Evolutionary conservation across 345 rosid genomes (phyloP).

Genomic region (Bruguiera sexangula): DNA sequence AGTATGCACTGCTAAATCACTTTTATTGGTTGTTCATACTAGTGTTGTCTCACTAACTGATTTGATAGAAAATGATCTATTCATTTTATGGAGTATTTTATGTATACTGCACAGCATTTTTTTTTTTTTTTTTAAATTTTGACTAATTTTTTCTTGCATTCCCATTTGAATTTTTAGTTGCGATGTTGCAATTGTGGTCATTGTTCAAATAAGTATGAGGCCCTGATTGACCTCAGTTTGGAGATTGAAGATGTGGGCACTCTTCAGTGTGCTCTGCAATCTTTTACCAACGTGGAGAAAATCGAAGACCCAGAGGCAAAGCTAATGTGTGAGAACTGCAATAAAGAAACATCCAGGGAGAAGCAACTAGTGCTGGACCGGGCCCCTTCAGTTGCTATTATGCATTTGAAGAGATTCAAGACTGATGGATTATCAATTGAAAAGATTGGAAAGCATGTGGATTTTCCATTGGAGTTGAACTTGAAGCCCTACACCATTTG

Average conservation of each 20-base stretch:
- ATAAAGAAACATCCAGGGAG: slow-evolving; percentile 57
- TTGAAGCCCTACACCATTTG: slow-evolving; percentile 53
- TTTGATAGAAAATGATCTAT: background rate
- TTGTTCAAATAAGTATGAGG: slow-evolving; percentile 56
- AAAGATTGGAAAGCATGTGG: slow-evolving; percentile 71
- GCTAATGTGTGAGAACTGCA: slow-evolving; percentile 65
- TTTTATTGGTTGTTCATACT: background rate
- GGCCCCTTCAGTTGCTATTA: slow-evolving; percentile 61
- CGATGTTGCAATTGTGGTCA: slow-evolving; percentile 65
- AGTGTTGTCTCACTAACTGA: background rate
- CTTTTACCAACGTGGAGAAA: slow-evolving; percentile 72
- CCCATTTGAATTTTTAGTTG: slow-evolving; percentile 38
- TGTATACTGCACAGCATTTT: background rate
- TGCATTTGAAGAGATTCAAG: slow-evolving; percentile 91
- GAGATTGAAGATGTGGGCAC: slow-evolving; percentile 60
- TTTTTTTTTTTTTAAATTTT: background rate
- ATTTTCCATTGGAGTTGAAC: slow-evolving; percentile 77
- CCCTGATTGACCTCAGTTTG: slow-evolving; percentile 65
- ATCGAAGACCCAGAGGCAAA: slow-evolving; percentile 56
- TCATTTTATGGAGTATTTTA: background rate
- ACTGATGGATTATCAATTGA: slow-evolving; percentile 51
- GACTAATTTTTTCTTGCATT: background rate
- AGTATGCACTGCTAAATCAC: slow-evolving; percentile 33
- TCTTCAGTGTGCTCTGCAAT: slow-evolving; percentile 57
- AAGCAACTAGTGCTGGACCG: slow-evolving; percentile 73